Conservation (phyloP, 2,329 filamentous ascomycete genomes). For the Trichoderma oligosporum region DNA sequence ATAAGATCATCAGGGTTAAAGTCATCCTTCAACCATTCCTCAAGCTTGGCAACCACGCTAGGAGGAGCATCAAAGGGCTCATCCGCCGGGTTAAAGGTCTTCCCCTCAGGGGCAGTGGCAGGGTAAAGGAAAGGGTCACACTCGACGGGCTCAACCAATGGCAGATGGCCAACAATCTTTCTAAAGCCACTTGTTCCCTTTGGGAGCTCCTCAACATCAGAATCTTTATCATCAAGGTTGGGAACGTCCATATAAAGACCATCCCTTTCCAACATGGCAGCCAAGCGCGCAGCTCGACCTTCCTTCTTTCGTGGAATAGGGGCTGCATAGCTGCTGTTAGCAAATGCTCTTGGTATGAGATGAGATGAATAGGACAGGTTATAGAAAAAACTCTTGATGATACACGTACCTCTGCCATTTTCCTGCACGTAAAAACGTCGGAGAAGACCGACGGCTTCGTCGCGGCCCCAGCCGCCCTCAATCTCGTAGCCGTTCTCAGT, state of each 20-base stretch:
- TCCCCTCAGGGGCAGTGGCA: too few relatives aligned
- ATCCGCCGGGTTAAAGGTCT: too few relatives aligned
- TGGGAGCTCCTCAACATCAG: neutral
- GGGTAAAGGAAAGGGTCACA: too few relatives aligned
- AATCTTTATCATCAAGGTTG: neutral
- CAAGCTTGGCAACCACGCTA: too few relatives aligned
- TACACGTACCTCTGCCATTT: constrained; percentile 74
- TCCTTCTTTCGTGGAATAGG: constrained; percentile 54
- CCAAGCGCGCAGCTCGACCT: constrained; percentile 51
- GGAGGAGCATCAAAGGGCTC: too few relatives aligned
- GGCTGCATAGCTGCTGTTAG: constrained; percentile 33
- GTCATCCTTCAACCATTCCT: too few relatives aligned
- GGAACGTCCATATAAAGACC: constrained; percentile 24
- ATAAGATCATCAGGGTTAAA: too few relatives aligned
- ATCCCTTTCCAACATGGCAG: constrained; percentile 49
- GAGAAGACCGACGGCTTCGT: constrained; percentile 89
- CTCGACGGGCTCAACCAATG: too few relatives aligned
- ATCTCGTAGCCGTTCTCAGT: constrained; percentile 78
- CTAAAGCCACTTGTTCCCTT: neutral
- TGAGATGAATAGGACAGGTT: neutral
- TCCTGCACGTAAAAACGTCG: constrained; percentile 97
- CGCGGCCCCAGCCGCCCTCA: constrained; percentile 80
- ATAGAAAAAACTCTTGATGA: neutral
- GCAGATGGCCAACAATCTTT: too few relatives aligned
- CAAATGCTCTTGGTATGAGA: neutral